These are phyloP conservation scores for Pseudognaphalium luteoalbum DNA, from an alignment of 129 eudicot species.

Conservation along the genomic window DNA sequence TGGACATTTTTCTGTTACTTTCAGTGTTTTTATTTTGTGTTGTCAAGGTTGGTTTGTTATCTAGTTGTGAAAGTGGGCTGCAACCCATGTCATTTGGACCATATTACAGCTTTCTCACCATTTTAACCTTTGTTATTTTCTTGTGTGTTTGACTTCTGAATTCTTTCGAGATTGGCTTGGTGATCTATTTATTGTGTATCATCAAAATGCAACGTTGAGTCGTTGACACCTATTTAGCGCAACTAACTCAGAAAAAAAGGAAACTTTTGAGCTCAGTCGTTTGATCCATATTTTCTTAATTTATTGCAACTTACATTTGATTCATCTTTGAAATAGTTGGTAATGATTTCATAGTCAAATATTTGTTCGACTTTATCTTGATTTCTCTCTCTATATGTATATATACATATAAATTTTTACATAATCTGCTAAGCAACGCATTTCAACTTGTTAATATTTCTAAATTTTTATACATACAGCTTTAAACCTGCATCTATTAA, in stretches of 20 bases:
- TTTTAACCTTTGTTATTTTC: neutral
- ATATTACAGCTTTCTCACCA: slow-evolving; percentile 1
- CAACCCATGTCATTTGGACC: slow-evolving; percentile 10
- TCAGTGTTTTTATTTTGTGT: neutral
- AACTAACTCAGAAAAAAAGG: neutral
- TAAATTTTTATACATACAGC: too few species aligned
- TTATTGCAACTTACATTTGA: too few species aligned
- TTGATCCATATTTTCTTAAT: too few species aligned
- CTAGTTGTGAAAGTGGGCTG: slow-evolving; percentile 11
- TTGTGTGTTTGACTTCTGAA: slow-evolving; percentile 12
- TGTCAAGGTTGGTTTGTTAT: slow-evolving; percentile 23
- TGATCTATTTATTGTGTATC: neutral
- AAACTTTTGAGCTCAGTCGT: neutral
- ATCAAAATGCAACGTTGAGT: neutral
- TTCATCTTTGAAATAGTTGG: too few species aligned
- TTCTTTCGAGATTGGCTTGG: neutral
- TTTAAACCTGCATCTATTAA: too few species aligned
- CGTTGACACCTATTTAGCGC: neutral
- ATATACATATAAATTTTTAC: too few species aligned
- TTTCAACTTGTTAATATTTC: too few species aligned
- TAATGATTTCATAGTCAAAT: too few species aligned
- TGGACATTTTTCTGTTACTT: neutral
- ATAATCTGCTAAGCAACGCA: too few species aligned
- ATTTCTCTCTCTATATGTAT: too few species aligned
- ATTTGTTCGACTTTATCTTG: too few species aligned